Percentiles rank a stretch among this genome's conserved stretches.
Evolutionary conservation across 257 asterid genomes (phyloP).

Genomic region (Verbascum thapsus): DNA sequence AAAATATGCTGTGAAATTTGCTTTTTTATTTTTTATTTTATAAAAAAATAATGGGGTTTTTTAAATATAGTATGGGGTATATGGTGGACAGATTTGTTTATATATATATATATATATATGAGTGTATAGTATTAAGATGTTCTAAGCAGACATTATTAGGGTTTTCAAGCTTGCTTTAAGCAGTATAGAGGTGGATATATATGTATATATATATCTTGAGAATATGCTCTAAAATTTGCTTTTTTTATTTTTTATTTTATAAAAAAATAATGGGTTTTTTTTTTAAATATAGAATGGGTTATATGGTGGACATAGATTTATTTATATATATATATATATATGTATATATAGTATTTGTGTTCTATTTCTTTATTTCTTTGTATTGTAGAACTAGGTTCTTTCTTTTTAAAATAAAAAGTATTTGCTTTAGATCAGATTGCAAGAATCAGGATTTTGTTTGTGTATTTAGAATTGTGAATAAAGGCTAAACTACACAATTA

Average conservation of each 20-base stretch:
- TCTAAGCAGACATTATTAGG: slow-evolving; percentile 43
- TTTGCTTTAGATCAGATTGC: slow-evolving; percentile 29
- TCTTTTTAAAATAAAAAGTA: slow-evolving; percentile 26
- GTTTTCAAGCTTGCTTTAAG: not conserved
- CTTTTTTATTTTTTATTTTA: not conserved
- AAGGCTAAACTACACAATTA: slow-evolving; percentile 20
- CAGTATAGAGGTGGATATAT: slow-evolving; percentile 26
- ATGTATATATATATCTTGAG: slow-evolving; percentile 33
- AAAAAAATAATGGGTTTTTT: not conserved
- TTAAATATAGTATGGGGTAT: not conserved
- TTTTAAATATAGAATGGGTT: not conserved
- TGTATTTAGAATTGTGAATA: slow-evolving; percentile 29
- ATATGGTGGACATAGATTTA: not conserved
- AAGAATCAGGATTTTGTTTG: slow-evolving; percentile 31
- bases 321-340: no score
- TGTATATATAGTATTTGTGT: slow-evolving; percentile 28
- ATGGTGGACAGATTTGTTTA: not conserved
- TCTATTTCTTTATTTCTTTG: slow-evolving; percentile 25
- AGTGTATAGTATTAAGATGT: slow-evolving; percentile 31
- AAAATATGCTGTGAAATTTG: slow-evolving; percentile 23
- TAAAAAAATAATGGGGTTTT: not conserved
- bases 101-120: no score
- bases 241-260: not conserved
- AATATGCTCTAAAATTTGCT: slow-evolving; percentile 22
- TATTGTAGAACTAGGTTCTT: slow-evolving; percentile 46